Conservation (phyloP, 78 protist species). For the Dictyostelium capitatum region DNA sequence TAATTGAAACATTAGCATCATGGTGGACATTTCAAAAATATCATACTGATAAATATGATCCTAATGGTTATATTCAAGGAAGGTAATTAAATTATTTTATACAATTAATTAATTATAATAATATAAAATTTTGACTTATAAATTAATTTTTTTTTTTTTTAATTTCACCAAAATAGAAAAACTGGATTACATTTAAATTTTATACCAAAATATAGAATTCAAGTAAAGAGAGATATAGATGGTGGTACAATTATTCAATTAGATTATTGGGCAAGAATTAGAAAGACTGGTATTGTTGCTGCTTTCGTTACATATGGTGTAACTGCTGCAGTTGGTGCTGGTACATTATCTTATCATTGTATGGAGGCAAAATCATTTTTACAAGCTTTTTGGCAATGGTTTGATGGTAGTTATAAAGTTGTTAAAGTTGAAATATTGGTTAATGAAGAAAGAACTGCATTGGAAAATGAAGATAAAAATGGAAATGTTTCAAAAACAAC, state of each 20-base stretch:
- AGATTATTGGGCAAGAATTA: slow-evolving; percentile 81
- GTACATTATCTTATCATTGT: slow-evolving; percentile 45
- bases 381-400: slow-evolving; percentile 72
- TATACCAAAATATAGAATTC: slow-evolving; percentile 66
- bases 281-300: slow-evolving; percentile 78
- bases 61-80: slow-evolving; percentile 73
- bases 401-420: slow-evolving; percentile 75
- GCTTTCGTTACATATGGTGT: slow-evolving; percentile 73
- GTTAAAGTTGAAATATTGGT: slow-evolving; percentile 66
- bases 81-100: slow-evolving; percentile 13
- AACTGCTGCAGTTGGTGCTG: slow-evolving; percentile 79
- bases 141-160: not conserved
- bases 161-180: slow-evolving; percentile 26
- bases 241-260: slow-evolving; percentile 69
- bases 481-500: not conserved
- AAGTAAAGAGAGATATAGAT: slow-evolving; percentile 58
- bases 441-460: slow-evolving; percentile 47
- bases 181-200: slow-evolving; percentile 78
- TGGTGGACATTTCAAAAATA: slow-evolving; percentile 77
- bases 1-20: slow-evolving; percentile 31
- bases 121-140: not conserved
- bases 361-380: slow-evolving; percentile 61
- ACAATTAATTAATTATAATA: not conserved
- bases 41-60: slow-evolving; percentile 71
- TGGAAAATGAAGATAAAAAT: slow-evolving; percentile 8